Base-by-base conservation (phyloP, 148 eudicot species). In the Fagopyrum esculentum region DNA sequence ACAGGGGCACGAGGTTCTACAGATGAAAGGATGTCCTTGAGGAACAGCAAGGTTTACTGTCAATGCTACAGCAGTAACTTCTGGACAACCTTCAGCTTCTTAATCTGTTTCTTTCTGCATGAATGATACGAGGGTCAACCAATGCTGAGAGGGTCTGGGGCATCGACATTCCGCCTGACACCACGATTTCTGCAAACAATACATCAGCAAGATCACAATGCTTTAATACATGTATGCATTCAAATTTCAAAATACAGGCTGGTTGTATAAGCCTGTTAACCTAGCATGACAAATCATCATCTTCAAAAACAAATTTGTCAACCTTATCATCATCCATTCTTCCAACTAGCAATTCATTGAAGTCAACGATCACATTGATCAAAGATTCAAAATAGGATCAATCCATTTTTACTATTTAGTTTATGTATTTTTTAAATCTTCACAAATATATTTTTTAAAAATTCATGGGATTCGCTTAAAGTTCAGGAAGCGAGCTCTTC, bases 131-230 rank as follows among this genome's bases (percentile, higher is more conserved):
- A 75, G 88, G 73, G 78, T 89, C 92, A 77, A 49, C 52, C 52
- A 88, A 63, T 3, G 97, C 88, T 5, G 94, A 84, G 12, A 92
- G 90, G 74, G 87, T 80, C 81, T 89, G 97, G 35, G 97, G 97
- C 97, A 92, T 92, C 6, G 97, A 92, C 97, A 92, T 92, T 61
- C 97, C 40, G 40, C 40, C 40, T 1, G 40, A 35, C 40, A 35
- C 40, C 40, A 35, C 40, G 40, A 35, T 35, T 80, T 92, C 97
- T 92, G 92, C 87, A 87, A 73, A 15, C 75, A 70, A 6, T 51
- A 78, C 40, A 35, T 35, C 40, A 35, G 3, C 40, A 35, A 35
- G 40, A 35, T 35, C 40, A 35, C 40, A 35, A 35, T 35, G 40
- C 40, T 35, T 22, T 22, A 22, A 22, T 22, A 22, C 26, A 35